phyloP scores from a whole-genome alignment of 495 filamentous ascomycete genomes.

The Tuber borchii region DNA sequence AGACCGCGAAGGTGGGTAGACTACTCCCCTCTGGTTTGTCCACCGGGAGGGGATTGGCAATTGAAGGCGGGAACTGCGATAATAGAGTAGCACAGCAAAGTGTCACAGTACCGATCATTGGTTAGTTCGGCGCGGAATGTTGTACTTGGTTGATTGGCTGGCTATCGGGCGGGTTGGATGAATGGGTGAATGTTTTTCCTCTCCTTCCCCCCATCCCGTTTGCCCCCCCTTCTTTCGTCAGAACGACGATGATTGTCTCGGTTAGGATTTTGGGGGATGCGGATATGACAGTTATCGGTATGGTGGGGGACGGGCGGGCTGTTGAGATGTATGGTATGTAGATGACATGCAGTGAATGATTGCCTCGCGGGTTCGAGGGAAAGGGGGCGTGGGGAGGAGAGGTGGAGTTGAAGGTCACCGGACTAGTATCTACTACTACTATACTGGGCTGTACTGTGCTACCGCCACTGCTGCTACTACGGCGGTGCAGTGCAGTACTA shows the following conservation, averaged over 20 bases:
- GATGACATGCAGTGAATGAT: background rate
- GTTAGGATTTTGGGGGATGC: background rate
- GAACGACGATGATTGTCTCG: background rate
- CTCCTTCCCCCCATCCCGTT: background rate
- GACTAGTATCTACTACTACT: background rate
- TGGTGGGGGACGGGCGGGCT: background rate
- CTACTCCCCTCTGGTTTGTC: background rate
- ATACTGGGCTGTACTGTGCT: background rate
- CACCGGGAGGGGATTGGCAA: background rate
- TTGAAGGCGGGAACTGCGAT: background rate
- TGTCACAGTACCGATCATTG: background rate
- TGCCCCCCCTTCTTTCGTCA: background rate
- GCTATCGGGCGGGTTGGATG: constrained; percentile 1
- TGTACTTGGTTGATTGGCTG: background rate
- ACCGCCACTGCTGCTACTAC: background rate
- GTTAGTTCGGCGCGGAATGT: background rate
- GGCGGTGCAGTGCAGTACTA: background rate
- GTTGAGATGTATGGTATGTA: background rate
- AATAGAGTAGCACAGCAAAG: background rate
- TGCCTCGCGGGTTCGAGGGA: background rate
- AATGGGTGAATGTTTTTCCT: background rate
- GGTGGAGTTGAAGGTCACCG: background rate
- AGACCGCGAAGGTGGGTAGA: background rate
- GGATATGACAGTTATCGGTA: background rate
- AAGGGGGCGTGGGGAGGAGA: background rate